Conservation (phyloP, 495 filamentous ascomycete genomes). For the Aspergillus indologenus region DNA sequence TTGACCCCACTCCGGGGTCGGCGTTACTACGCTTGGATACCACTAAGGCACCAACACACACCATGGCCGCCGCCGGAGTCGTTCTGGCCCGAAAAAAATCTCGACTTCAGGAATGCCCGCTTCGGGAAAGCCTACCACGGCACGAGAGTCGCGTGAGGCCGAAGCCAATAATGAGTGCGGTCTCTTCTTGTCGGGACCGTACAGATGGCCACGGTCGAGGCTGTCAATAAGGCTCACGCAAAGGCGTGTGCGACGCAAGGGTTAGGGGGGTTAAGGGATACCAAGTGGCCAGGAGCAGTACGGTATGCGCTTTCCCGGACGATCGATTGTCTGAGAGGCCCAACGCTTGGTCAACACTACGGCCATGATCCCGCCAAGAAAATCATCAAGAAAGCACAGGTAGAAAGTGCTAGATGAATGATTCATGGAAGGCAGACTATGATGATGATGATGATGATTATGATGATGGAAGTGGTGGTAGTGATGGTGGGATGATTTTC, state of each 20-base stretch:
- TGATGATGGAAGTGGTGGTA: not conserved
- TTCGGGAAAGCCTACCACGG: constrained; percentile 19
- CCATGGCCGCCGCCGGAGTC: constrained; percentile 11
- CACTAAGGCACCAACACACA: not conserved
- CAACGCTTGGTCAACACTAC: not conserved
- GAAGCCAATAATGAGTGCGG: not conserved
- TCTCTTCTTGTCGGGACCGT: not conserved
- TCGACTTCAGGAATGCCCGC: constrained; percentile 18
- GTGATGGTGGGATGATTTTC: not conserved
- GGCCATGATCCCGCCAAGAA: not conserved
- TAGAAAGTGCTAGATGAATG: not conserved
- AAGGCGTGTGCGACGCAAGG: constrained; percentile 4
- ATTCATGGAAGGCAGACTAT: not conserved
- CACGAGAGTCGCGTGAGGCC: not conserved
- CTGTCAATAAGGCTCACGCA: not conserved
- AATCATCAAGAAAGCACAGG: not conserved
- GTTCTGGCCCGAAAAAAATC: constrained; percentile 13
- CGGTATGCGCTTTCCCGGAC: not conserved
- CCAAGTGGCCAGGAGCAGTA: not conserved
- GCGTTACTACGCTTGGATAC: not conserved
- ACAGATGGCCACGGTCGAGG: not conserved
- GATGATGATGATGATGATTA: not conserved
- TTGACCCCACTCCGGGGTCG: constrained; percentile 6
- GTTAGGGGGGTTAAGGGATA: not conserved
- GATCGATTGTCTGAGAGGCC: not conserved